Evolutionary conservation across 768 basidiomycete species (phyloP).

Genomic region (Phanerochaete carnosa): DNA sequence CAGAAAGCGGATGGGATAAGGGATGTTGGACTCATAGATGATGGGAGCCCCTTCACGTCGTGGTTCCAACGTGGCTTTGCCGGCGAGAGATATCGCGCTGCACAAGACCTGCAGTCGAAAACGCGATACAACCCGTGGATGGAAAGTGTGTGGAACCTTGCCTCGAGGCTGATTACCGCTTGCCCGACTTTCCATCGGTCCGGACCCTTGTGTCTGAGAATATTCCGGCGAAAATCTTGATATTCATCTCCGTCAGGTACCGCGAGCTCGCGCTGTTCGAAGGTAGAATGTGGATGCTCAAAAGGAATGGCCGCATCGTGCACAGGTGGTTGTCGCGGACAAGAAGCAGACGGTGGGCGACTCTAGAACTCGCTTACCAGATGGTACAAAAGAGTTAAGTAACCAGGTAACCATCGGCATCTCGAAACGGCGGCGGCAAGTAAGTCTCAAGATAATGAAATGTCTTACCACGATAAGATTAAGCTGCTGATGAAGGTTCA

Average conservation of each 20-base stretch:
- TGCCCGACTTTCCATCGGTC: slow-evolving; percentile 7
- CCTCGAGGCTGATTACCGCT: slow-evolving; percentile 36
- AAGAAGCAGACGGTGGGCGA: background rate
- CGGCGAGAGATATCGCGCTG: slow-evolving; percentile 41
- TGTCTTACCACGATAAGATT: background rate
- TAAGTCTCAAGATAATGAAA: background rate
- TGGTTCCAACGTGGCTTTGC: slow-evolving; percentile 64
- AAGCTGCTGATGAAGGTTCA: too few species aligned
- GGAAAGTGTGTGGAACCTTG: slow-evolving; percentile 22
- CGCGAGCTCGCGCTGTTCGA: background rate
- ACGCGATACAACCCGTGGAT: slow-evolving; percentile 11
- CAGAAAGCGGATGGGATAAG: slow-evolving; percentile 23
- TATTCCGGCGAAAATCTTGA: background rate
- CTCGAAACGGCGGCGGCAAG: background rate
- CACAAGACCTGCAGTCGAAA: slow-evolving; percentile 10
- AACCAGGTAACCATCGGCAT: background rate
- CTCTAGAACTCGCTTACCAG: background rate
- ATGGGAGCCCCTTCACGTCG: slow-evolving; percentile 36
- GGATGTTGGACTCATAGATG: slow-evolving; percentile 28
- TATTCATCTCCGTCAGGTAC: slow-evolving; percentile 1
- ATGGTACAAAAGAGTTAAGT: background rate
- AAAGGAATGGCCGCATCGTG: background rate
- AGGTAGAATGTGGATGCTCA: background rate
- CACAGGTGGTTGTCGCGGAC: background rate
- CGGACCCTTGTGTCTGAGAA: background rate